Conservation (phyloP, 208 protist genomes). For the Phytomonas francai region DNA sequence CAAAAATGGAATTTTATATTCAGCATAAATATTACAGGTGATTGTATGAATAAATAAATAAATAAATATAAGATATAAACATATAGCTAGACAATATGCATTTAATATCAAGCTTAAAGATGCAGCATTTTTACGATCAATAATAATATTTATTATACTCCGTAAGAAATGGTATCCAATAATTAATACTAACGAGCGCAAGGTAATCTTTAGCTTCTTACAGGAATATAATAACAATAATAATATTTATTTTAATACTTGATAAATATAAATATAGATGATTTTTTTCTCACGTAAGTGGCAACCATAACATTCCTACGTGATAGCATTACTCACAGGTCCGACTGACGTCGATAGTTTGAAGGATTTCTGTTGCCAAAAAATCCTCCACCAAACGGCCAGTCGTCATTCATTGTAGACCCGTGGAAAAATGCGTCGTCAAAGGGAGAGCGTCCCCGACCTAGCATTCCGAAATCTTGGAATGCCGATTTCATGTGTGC, state of each 20-base stretch:
- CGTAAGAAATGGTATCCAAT: neutral
- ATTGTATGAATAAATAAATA: slow-evolving; percentile 3
- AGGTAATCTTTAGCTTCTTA: slow-evolving; percentile 12
- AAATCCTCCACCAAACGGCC: no score
- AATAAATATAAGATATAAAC: slow-evolving; percentile 15
- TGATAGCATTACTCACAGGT: no score
- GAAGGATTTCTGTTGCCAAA: no score
- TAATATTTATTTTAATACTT: slow-evolving; percentile 6
- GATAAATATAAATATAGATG: slow-evolving; percentile 2
- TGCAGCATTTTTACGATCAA: slow-evolving; percentile 3
- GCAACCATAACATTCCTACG: no score
- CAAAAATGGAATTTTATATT: neutral
- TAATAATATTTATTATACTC: neutral
- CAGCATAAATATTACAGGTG: no score
- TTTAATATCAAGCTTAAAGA: slow-evolving; percentile 13
- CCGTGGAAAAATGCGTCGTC: no score
- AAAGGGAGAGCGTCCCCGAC: no score
- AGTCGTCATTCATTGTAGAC: no score
- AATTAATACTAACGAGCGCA: neutral
- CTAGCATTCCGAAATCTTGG: no score
- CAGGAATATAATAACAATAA: slow-evolving; percentile 10
- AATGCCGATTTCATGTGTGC: no score
- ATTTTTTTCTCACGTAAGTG: neutral
- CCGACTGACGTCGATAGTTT: no score
- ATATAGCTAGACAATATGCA: slow-evolving; percentile 9